Evolutionary conservation across 2,329 filamentous ascomycete genomes (phyloP).

Genomic region (Amesomyces nigricolor): DNA sequence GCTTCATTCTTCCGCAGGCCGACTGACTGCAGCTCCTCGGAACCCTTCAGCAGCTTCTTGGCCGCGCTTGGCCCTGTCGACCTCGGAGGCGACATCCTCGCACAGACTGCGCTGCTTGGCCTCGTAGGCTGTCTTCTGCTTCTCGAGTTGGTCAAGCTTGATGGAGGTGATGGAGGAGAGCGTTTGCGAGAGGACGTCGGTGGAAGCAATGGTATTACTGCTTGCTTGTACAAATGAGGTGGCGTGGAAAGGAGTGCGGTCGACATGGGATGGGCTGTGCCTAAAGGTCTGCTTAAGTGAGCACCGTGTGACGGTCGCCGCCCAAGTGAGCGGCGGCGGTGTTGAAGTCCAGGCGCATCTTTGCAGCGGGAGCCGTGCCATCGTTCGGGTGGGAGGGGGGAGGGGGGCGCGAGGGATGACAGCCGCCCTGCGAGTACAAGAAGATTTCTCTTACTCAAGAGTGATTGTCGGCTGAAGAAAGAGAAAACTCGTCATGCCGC

Average conservation of each 20-base stretch:
- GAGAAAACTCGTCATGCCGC: not conserved
- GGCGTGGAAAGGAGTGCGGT: not conserved
- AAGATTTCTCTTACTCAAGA: not conserved
- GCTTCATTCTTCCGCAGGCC: slow-evolving; percentile 29
- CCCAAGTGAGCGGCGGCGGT: not conserved
- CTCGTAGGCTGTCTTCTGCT: slow-evolving; percentile 46
- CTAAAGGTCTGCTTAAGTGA: not conserved
- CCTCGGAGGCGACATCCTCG: slow-evolving; percentile 26
- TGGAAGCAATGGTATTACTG: slow-evolving; percentile 31
- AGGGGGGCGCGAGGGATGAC: not conserved
- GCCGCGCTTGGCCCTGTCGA: slow-evolving; percentile 30
- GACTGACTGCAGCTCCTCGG: slow-evolving; percentile 33
- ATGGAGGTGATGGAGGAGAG: slow-evolving; percentile 50
- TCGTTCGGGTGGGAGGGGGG: not conserved
- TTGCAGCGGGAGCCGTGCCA: not conserved
- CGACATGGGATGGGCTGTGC: not conserved
- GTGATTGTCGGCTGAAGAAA: not conserved
- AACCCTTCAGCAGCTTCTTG: slow-evolving; percentile 32
- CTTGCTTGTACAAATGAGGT: not conserved
- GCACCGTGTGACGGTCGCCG: not conserved
- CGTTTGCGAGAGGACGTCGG: slow-evolving; percentile 43
- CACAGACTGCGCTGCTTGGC: slow-evolving; percentile 39
- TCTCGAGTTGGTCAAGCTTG: slow-evolving; percentile 52
- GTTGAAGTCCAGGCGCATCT: not conserved
- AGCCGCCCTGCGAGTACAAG: not conserved